Evolutionary conservation across 805 yeast species (phyloP), one percentile per base, ranked within the genome.

Genomic region (Saturnispora serradocipensis): DNA sequence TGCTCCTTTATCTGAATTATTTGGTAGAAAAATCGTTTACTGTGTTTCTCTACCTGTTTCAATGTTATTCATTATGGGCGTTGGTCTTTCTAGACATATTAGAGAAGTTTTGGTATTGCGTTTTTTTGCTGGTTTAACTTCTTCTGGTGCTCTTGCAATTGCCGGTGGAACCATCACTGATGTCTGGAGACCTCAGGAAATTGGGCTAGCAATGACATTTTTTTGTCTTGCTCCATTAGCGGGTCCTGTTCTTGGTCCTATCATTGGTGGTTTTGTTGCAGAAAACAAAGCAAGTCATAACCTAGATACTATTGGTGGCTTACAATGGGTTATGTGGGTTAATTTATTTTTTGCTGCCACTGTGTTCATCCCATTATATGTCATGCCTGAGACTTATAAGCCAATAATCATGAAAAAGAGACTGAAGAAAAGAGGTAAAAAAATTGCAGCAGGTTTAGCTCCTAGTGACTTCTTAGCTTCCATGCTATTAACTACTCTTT

Each of bases 111-210:
- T 88, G 46, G 82, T 88, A 4, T 71, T 86, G 44, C 70, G 96
- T 59, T 85, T 86, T 61, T 78, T 88, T 59, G 72, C 84, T 22
- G 95, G 95, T 0, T 73, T 83, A 30, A 75, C 83, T 46, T 88
- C 93, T 1, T 81, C 90, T 2, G 95, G 93, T 3, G 88, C 90
- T 2, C 73, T 88, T 68, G 83, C 95, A 8, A 80, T 86, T 57
- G 91, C 88, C 9, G 88, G 90, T 49, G 97, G 96, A 56, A 81
- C 93, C 5, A 79, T 88, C 55, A 71, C 82, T 51, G 96, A 88
- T 67, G 67, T 88, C 45, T 88, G 90, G 82, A 76, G 73, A 22
- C 78, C 82, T 35, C 75, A 77, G 40, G 80, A 81, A 62, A 68
- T 81, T 61, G 85, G 88, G 15, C 58, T 81, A 4, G 89, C 95